These are phyloP conservation scores for Westerdykella ornata DNA, from an alignment of 2,329 filamentous ascomycete species.

Conservation along the genomic window DNA sequence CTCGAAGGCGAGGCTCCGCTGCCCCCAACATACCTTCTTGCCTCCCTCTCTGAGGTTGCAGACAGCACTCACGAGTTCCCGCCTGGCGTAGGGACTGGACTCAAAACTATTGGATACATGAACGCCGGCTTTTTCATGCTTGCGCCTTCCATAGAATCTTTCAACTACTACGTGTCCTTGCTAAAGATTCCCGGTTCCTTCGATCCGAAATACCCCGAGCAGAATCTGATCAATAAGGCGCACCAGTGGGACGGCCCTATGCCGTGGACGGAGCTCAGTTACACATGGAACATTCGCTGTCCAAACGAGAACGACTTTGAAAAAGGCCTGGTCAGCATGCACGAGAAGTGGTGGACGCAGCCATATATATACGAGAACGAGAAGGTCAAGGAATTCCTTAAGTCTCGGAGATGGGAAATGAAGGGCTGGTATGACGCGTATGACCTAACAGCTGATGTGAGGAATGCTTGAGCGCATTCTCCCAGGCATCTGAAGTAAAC, in stretches of 20 bases:
- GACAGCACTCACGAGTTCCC: constrained; percentile 31
- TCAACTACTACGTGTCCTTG: constrained; percentile 29
- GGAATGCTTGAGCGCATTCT: no score
- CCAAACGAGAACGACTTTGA: constrained; percentile 33
- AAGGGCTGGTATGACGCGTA: constrained; percentile 34
- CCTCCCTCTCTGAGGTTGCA: constrained; percentile 27
- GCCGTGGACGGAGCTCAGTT: constrained; percentile 36
- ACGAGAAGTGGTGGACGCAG: constrained; percentile 38
- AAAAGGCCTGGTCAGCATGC: constrained; percentile 32
- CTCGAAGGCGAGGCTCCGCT: constrained; percentile 20
- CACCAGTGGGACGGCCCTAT: constrained; percentile 35
- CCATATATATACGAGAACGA: constrained; percentile 19
- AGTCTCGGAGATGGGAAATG: constrained; percentile 35
- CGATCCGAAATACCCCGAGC: constrained; percentile 30
- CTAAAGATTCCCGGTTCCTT: constrained; percentile 27
- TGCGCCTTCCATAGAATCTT: constrained; percentile 22
- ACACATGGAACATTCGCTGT: constrained; percentile 37
- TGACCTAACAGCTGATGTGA: constrained; percentile 12
- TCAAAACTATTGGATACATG: constrained; percentile 27
- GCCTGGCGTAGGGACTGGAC: constrained; percentile 23
- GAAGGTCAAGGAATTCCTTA: constrained; percentile 29
- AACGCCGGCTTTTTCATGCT: constrained; percentile 38
- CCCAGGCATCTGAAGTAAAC: no score
- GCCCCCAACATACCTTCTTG: constrained; percentile 31
- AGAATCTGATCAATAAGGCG: constrained; percentile 35